These are phyloP conservation scores for Telopea speciosissima DNA, from an alignment of 177 flowering plant species.

Conservation along the genomic window DNA sequence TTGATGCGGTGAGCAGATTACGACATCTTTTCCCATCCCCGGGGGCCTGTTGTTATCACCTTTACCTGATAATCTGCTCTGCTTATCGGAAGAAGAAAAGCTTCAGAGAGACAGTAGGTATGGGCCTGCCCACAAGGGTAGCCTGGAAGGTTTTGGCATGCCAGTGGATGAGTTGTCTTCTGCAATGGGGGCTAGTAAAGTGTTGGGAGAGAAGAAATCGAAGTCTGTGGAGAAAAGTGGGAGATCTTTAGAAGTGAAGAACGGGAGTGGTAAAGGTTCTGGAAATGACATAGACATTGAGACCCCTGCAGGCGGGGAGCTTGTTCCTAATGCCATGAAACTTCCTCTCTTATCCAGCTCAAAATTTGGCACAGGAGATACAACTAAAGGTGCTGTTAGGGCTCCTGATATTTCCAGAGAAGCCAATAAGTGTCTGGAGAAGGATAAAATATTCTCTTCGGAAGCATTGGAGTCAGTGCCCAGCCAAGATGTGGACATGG, in stretches of 20 bases:
- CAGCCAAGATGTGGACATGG: slow-evolving; percentile 15
- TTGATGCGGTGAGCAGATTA: slow-evolving; percentile 45
- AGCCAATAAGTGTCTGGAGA: slow-evolving; percentile 15
- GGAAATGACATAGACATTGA: slow-evolving; percentile 23
- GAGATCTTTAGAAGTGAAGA: slow-evolving; percentile 22
- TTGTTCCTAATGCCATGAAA: slow-evolving; percentile 18
- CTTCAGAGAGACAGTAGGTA: slow-evolving; percentile 16
- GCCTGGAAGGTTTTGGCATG: slow-evolving; percentile 21
- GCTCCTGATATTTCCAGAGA: slow-evolving; percentile 15
- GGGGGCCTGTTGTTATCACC: slow-evolving; percentile 60
- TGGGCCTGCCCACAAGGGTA: slow-evolving; percentile 22
- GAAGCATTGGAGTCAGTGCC: slow-evolving; percentile 21
- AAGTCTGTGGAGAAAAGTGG: slow-evolving; percentile 27
- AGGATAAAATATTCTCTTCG: slow-evolving; percentile 18
- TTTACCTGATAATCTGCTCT: slow-evolving; percentile 48
- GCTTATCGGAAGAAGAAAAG: slow-evolving; percentile 35
- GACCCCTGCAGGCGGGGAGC: slow-evolving; percentile 19
- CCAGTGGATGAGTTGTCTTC: slow-evolving; percentile 22
- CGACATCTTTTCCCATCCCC: slow-evolving; percentile 53
- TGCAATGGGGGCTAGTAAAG: slow-evolving; percentile 23
- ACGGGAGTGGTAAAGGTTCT: slow-evolving; percentile 19
- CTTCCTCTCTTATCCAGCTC: slow-evolving; percentile 12
- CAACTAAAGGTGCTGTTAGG: slow-evolving; percentile 9
- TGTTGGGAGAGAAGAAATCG: slow-evolving; percentile 33
- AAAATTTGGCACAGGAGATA: slow-evolving; percentile 10